These are phyloP conservation scores for Paramecium sexaurelia DNA, from an alignment of 73 alveolate species.

Conservation along the genomic window DNA sequence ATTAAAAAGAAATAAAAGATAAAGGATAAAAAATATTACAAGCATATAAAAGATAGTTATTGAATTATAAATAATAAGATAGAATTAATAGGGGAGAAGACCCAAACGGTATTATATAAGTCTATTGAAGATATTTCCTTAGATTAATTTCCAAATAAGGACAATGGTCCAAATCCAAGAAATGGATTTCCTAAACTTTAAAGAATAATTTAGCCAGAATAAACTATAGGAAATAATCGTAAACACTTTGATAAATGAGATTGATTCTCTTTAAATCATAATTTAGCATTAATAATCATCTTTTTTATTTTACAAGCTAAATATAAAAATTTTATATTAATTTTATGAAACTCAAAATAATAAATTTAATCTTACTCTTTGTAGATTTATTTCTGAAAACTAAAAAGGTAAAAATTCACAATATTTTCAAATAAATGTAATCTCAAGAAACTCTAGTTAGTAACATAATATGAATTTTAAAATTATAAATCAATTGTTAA, in stretches of 20 bases:
- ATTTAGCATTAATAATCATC: background rate
- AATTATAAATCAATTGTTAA: no score
- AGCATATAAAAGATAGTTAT: slow-evolving; percentile 57
- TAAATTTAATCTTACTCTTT: no score
- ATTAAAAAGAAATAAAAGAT: slow-evolving; percentile 60
- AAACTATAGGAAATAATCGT: background rate
- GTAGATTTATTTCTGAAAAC: no score
- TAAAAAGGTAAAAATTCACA: no score
- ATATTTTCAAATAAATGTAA: no score
- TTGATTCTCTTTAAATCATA: background rate
- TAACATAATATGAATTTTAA: no score
- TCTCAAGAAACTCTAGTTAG: no score
- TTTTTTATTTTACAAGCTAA: no score
- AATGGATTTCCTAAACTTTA: slow-evolving; percentile 63
- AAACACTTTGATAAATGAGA: slow-evolving; percentile 20
- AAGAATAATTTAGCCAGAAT: background rate
- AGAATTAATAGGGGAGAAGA: slow-evolving; percentile 64
- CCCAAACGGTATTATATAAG: slow-evolving; percentile 58
- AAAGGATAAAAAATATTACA: slow-evolving; percentile 64
- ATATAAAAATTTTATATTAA: background rate
- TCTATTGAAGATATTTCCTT: slow-evolving; percentile 21
- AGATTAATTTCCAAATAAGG: slow-evolving; percentile 63
- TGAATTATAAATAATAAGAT: slow-evolving; percentile 59
- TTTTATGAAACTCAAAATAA: background rate
- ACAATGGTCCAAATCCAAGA: slow-evolving; percentile 67